phyloP scores from a whole-genome alignment of 2,329 filamentous ascomycete genomes.

The Alternaria gaisen region DNA sequence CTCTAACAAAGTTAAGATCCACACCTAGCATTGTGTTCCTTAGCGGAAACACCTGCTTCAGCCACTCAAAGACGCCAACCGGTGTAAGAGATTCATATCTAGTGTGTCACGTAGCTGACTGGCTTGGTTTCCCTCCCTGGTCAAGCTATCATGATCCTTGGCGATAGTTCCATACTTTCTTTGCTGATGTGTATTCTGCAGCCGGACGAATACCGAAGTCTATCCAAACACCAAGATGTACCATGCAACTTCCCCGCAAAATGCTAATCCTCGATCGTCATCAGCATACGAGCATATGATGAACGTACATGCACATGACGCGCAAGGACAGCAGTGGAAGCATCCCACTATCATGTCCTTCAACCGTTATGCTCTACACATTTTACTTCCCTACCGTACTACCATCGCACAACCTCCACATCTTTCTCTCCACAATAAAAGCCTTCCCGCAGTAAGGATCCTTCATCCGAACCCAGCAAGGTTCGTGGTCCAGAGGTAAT shows the following conservation, averaged over 20 bases:
- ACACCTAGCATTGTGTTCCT: conserved; percentile 30
- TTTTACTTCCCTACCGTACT: background rate
- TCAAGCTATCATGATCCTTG: background rate
- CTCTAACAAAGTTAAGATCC: conserved; percentile 43
- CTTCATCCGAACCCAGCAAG: conserved; percentile 8
- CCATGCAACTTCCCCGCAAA: conserved; percentile 15
- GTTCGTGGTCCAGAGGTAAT: background rate
- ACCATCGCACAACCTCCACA: background rate
- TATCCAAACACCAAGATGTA: conserved; percentile 1
- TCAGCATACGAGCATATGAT: background rate
- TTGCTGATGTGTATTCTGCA: conserved; percentile 10
- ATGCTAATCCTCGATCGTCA: conserved; percentile 12
- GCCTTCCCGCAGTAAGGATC: background rate
- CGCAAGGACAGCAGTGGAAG: background rate
- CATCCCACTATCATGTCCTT: background rate
- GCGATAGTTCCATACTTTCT: conserved; percentile 5
- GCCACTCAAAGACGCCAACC: conserved; percentile 10
- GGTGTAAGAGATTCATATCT: conserved; percentile 17
- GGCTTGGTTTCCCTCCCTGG: conserved; percentile 1
- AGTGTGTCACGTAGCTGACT: conserved; percentile 6
- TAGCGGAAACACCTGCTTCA: conserved; percentile 10
- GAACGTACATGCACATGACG: conserved; percentile 10
- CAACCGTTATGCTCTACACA: background rate
- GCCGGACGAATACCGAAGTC: conserved; percentile 11
- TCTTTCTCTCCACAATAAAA: background rate